Percentiles rank a stretch among this genome's conserved stretches.
Evolutionary conservation across 192 early-diverging fungal species (phyloP).

Genomic region (Chytriomyces hyalinus): DNA sequence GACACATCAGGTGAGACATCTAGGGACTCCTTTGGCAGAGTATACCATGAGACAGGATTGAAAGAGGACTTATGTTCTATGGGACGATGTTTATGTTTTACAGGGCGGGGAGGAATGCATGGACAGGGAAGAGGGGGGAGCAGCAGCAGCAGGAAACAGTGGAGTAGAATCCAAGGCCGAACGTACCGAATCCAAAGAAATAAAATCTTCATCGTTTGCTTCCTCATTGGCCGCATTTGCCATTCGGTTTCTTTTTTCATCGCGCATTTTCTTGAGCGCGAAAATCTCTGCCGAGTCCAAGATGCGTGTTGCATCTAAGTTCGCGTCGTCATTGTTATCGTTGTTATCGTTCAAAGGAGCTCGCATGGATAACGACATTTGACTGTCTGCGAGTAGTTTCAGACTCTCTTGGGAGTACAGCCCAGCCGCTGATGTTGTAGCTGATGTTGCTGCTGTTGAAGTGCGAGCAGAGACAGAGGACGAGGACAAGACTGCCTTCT

Average conservation of each 20-base stretch:
- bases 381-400: too few species aligned
- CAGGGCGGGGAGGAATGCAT: too few species aligned
- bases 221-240: too few species aligned
- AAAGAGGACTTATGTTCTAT: background rate
- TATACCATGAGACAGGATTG: background rate
- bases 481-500: background rate
- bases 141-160: background rate
- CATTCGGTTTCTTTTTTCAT: slow-evolving; percentile 3
- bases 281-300: slow-evolving; percentile 19
- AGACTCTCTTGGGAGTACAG: too few species aligned
- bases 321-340: background rate
- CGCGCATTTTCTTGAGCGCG: slow-evolving; percentile 26
- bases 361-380: background rate
- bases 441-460: background rate
- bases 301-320: slow-evolving; percentile 13
- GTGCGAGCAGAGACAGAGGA: background rate
- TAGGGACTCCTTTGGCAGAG: background rate
- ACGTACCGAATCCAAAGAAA: slow-evolving; percentile 1
- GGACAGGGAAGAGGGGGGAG: background rate
- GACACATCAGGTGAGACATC: background rate
- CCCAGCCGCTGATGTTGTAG: too few species aligned
- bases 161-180: background rate
- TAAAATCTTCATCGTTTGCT: background rate
- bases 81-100: too few species aligned
- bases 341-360: background rate